Base-by-base conservation (phyloP, 2,329 filamentous ascomycete genomes). In the Ophiocordyceps camponoti-rufipedis region DNA sequence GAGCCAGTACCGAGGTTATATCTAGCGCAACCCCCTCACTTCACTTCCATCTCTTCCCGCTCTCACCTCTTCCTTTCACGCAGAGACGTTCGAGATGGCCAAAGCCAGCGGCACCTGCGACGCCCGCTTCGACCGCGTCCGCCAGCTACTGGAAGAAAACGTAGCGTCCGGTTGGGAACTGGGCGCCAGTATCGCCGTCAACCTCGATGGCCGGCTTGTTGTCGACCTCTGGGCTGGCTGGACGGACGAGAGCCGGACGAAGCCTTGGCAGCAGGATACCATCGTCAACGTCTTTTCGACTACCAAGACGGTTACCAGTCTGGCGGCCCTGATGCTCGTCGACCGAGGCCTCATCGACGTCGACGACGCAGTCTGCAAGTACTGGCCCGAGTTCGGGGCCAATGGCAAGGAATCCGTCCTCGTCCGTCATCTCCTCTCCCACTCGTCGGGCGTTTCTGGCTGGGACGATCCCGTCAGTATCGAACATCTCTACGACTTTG, bases 311-410 rank as follows among this genome's bases (percentile, higher is more conserved):
- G 47, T 68, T 32, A 55, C 55, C 13, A 56, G 55, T 4, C 54
- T 69, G 9, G 62, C 65, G 0, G 54, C 56, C 1, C 52, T 66
- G 19, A 51, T 68, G 19, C 61, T 67, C 7, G 56, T 65, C 31
- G 59, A 66, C 42, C 60, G 64, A 4, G 64, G 63, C 3, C 48
- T 60, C 0, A 46, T 70, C 1, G 53, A 60, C 45, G 51, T 58
- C 1, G 48, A 62, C 41, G 64, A 57, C 12, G 59, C 59, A 2
- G 62, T 70, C 1, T 49, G 60, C 2, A 55, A 58, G 38, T 64
- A 69, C 54, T 70, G 67, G 67, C 67, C 67, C 1, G 67, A 69
- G 41, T 69, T 69, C 46, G 63, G 54, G 0, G 56, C 49, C 12
- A 62, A 64, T 18, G 65, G 63, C 35, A 68, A 69, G 43, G 53